Base-by-base conservation (phyloP, 306 rosid genomes). In the Pachyrhizus erosus region DNA sequence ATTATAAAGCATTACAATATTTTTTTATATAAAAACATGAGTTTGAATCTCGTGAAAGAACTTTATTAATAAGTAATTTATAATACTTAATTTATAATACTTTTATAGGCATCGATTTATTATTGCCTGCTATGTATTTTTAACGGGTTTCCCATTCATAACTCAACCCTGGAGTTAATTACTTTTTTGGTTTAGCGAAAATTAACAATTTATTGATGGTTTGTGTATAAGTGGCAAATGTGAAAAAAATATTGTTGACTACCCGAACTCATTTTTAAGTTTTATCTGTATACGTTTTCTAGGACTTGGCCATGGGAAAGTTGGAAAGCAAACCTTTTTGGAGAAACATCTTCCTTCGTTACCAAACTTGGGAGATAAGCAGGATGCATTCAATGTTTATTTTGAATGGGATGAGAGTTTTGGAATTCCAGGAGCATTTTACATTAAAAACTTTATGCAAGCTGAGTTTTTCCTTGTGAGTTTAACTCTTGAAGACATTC, bases 361-460 rank as follows among this genome's bases (percentile, higher is more conserved):
- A 33, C 77, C 87, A 31, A 83, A 76, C 2, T 48, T 91, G 81
- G 87, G 84, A 11, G 83, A 84, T 1, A 86, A 86, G 4, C 86
- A 88, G 33, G 48, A 80, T 27, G 86, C 86, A 8, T 92, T 80
- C 85, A 39, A 46, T 43, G 86, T 91, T 2, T 54, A 71, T 26
- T 91, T 92, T 62, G 91, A 88, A 1, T 87, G 80, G 76, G 92
- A 91, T 58, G 78, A 82, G 2, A 84, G 82, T 13, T 82, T 91
- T 1, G 93, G 92, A 64, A 84, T 83, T 76, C 92, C 93, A 0
- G 93, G 87, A 67, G 97, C 95, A 34, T 81, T 92, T 70, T 15
- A 77, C 23, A 77, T 92, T 0, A 84, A 21, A 76, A 92, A 91
- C 64, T 80, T 7, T 24, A 70, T 84, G 43, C 92, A 88, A 51